Evolutionary conservation across 768 basidiomycete species (phyloP).

Genomic region (Leccinum truebloodii): DNA sequence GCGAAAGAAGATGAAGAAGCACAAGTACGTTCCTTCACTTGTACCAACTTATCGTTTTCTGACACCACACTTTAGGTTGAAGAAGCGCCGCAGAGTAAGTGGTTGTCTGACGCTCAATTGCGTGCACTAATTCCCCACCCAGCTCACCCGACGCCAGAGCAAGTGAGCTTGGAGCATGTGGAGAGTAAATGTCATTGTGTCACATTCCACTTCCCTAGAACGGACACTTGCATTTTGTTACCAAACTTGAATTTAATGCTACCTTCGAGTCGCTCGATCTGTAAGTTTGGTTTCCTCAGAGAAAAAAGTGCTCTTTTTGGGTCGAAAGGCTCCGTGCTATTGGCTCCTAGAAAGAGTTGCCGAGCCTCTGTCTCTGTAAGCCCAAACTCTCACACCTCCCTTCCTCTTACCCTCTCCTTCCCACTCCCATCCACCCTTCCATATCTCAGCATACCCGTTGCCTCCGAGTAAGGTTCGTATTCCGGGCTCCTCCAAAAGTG

Average conservation of each 20-base stretch:
- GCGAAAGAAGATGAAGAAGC: slow-evolving; percentile 95
- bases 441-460: slow-evolving; percentile 65
- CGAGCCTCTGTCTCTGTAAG: slow-evolving; percentile 19
- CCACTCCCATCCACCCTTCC: slow-evolving; percentile 73
- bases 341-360: background rate
- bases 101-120: slow-evolving; percentile 4
- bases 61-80: slow-evolving; percentile 52
- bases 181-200: background rate
- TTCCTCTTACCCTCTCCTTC: slow-evolving; percentile 59
- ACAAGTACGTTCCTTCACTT: slow-evolving; percentile 64
- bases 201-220: slow-evolving; percentile 5
- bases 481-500: slow-evolving; percentile 57
- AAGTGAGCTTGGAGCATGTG: slow-evolving; percentile 22
- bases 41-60: slow-evolving; percentile 10
- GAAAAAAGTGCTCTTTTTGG: background rate
- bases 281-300: background rate
- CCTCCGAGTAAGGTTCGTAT: slow-evolving; percentile 47
- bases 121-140: slow-evolving; percentile 16
- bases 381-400: slow-evolving; percentile 76
- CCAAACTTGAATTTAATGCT: slow-evolving; percentile 1
- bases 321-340: background rate
- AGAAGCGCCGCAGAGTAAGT: slow-evolving; percentile 86
- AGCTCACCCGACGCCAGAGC: slow-evolving; percentile 49
- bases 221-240: slow-evolving; percentile 1
- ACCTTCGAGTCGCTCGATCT: background rate